Evolutionary conservation across 2,329 filamentous ascomycete species (phyloP).

Genomic region (Trichoderma arundinaceum): DNA sequence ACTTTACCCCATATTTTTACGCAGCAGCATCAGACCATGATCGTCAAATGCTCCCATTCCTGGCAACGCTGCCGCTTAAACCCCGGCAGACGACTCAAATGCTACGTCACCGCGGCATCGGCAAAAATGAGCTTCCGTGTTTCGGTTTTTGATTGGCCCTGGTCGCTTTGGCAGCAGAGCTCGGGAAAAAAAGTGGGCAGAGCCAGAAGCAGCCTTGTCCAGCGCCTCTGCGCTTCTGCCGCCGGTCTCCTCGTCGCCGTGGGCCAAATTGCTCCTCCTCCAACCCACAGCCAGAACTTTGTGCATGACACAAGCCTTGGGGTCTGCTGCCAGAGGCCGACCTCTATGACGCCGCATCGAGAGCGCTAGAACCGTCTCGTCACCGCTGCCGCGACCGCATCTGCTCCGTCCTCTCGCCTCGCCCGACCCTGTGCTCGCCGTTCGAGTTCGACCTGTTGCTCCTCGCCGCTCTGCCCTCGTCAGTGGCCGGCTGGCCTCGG

Average conservation of each 20-base stretch:
- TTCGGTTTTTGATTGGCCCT: conserved; percentile 34
- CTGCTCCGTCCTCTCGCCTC: background rate
- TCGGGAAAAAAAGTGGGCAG: conserved; percentile 28
- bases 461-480: conserved; percentile 15
- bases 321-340: conserved; percentile 8
- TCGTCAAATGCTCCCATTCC: too few relatives aligned
- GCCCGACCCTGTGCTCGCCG: background rate
- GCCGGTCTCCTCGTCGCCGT: conserved; percentile 22
- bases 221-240: conserved; percentile 28
- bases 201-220: conserved; percentile 29
- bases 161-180: conserved; percentile 19
- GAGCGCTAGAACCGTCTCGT: background rate
- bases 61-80: conserved; percentile 9
- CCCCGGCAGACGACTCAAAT: background rate
- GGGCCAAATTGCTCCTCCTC: conserved; percentile 28
- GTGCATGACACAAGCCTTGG: conserved; percentile 7
- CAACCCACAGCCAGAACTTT: conserved; percentile 8
- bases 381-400: background rate
- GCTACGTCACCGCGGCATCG: conserved; percentile 31
- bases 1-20: too few relatives aligned
- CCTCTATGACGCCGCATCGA: conserved; percentile 17
- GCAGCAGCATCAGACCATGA: too few relatives aligned
- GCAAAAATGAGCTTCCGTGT: conserved; percentile 37
- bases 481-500: conserved; percentile 22
- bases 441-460: background rate